phyloP scores from a whole-genome alignment of 345 rosid species.

The Eucalyptus lansdowneana region DNA sequence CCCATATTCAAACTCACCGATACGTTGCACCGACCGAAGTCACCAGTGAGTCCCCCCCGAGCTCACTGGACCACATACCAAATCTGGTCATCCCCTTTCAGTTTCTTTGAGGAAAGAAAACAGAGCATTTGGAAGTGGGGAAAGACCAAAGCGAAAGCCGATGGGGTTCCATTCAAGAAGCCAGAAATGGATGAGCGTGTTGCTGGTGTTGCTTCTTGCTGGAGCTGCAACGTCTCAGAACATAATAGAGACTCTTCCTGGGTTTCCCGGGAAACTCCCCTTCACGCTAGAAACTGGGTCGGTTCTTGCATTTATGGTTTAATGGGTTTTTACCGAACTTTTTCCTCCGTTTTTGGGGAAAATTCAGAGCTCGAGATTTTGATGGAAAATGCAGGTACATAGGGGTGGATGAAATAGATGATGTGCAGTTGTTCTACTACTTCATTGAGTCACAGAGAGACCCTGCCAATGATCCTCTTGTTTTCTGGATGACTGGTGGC shows the following conservation, averaged over 20 bases:
- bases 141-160: neutral
- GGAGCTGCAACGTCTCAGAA: neutral
- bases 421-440: conserved; percentile 26
- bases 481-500: conserved; percentile 32
- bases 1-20: neutral
- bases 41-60: neutral
- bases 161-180: neutral
- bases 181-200: neutral
- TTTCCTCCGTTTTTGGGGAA: neutral
- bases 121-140: neutral
- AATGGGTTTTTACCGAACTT: neutral
- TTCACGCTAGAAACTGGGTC: conserved; percentile 15
- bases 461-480: conserved; percentile 14
- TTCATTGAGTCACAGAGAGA: conserved; percentile 23
- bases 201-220: neutral
- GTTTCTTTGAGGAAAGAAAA: neutral
- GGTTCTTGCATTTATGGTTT: neutral
- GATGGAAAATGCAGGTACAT: conserved; percentile 5
- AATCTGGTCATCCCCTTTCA: neutral
- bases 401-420: conserved; percentile 13
- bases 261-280: conserved; percentile 3
- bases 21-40: neutral
- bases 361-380: neutral
- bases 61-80: neutral
- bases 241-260: conserved; percentile 2